Evolutionary conservation across 2,329 filamentous ascomycete species (phyloP), one percentile per base, ranked within the genome.

Genomic region (Nothophoma quercina): DNA sequence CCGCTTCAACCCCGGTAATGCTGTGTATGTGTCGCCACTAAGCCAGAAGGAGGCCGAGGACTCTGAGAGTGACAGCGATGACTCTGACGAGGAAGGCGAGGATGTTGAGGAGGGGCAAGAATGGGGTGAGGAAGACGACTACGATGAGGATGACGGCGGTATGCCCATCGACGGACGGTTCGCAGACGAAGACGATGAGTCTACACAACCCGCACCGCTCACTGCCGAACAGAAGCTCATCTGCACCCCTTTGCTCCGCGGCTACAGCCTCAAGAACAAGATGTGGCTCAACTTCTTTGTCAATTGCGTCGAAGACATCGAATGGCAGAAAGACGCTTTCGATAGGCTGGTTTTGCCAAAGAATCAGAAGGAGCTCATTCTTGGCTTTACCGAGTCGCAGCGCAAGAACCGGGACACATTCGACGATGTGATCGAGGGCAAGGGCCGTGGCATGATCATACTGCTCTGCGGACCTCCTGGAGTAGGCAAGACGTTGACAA

Each of bases 241-340:
- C 47, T 87, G 90, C 7, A 91, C 88, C 4, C 88, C 91, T 0
- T 85, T 95, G 0, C 89, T 96, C 0, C 82, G 93, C 6, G 92
- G 91, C 0, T 96, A 96, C 64, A 86, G 90, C 1, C 93, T 96
- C 69, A 85, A 85, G 4, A 91, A 96, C 75, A 96, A 96, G 76
- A 79, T 91, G 18, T 96, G 92, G 92, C 83, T 96, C 1, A 90
- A 96, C 70, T 91, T 96, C 65, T 87, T 85, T 1, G 85, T 96
- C 19, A 90, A 88, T 0, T 85, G 86, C 1, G 82, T 96, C 56
- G 83, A 84, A 33, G 88, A 95, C 4, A 93, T 96, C 58, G 81
- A 85, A 19, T 96, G 89, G 88, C 92, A 96, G 66, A 85, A 90
- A 33, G 81, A 85, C 12, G 92, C 92, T 0, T 96, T 93, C 74